Evolutionary conservation across 305 asterid genomes (phyloP), one percentile per base, ranked within the genome.

Genomic region (Solanum hybrid): DNA sequence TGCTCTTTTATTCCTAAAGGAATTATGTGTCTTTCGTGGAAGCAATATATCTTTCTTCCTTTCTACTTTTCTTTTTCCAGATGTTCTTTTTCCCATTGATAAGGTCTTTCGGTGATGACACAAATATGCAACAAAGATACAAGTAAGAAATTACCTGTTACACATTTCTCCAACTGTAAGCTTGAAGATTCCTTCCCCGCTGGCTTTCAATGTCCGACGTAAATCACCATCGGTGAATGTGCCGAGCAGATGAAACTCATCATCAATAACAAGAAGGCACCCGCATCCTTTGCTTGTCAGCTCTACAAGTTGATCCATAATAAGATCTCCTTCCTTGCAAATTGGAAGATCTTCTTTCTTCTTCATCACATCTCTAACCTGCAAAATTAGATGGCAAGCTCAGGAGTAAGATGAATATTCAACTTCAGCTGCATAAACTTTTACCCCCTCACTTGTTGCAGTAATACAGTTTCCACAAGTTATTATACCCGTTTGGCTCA

Each of bases 311-410:
- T 96, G 98, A 91, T 97, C 98, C 99, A 96, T 97, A 89, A 97
- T 96, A 24, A 96, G 89, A 92, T 96, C 98, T 22, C 93, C 92
- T 89, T 95, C 99, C 92, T 89, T 92, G 95, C 99, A 96, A 36
- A 95, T 92, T 11, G 99, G 98, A 85, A 97, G 98, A 85, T 96
- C 96, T 74, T 94, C 97, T 89, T 92, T 91, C 93, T 90, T 96
- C 95, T 96, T 97, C 99, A 97, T 97, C 57, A 96, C 95, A 93
- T 97, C 98, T 91, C 93, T 97, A 90, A 97, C 99, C 99, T 96
- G 91, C 86, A 90, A 89, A 31, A 22, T 57, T 51, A 83, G 87
- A 83, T 81, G 74, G 39, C 73, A 83, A 83, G 20, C 87, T 42
- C 73, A 28, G 39, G 73, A 42, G 87, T 83, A 42, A 29, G 29